A percentile compares a stretch with the other conserved stretches of the same genome.
phyloP scores from a whole-genome alignment of 352 stramenopile genomes.

The Pythium oligandrum region DNA sequence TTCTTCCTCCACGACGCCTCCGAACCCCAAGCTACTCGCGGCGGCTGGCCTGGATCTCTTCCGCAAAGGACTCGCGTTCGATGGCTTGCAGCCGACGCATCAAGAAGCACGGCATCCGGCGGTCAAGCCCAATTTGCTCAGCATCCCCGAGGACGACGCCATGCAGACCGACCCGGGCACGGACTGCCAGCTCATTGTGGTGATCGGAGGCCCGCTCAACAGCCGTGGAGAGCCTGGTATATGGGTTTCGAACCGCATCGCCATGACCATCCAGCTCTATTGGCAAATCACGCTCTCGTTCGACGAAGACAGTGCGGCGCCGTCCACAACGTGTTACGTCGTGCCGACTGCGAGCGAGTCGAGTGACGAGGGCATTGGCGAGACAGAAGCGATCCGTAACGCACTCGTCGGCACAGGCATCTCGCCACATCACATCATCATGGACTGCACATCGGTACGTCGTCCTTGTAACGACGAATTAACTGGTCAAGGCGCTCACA shows the following conservation, averaged over 20 bases:
- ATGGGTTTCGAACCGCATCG: conserved; percentile 30
- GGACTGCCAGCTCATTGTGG: conserved; percentile 42
- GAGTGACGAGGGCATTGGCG: conserved; percentile 29
- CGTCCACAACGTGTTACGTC: conserved; percentile 16
- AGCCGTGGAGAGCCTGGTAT: conserved; percentile 24
- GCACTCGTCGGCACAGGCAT: conserved; percentile 45
- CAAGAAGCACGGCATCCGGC: conserved; percentile 36
- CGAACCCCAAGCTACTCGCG: conserved; percentile 30
- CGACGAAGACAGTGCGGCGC: conserved; percentile 28
- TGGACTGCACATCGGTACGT: conserved; percentile 60
- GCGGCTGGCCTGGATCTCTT: conserved; percentile 61
- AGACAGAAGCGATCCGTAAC: conserved; percentile 49
- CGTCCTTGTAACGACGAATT: background rate
- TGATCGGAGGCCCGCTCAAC: conserved; percentile 34
- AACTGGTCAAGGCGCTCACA: too few relatives aligned
- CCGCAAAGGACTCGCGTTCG: conserved; percentile 44
- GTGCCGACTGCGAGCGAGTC: conserved; percentile 36
- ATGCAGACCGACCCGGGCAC: conserved; percentile 2
- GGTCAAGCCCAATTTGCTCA: conserved; percentile 41
- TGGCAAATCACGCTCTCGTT: conserved; percentile 39
- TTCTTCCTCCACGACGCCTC: conserved; percentile 1
- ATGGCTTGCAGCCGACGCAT: conserved; percentile 32
- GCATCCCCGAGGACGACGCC: conserved; percentile 43
- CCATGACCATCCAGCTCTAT: conserved; percentile 45
- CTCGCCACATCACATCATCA: conserved; percentile 63